These are phyloP conservation scores for Lignosus rhinocerotis DNA, from an alignment of 1,284 basidiomycete species.

Conservation along the genomic window DNA sequence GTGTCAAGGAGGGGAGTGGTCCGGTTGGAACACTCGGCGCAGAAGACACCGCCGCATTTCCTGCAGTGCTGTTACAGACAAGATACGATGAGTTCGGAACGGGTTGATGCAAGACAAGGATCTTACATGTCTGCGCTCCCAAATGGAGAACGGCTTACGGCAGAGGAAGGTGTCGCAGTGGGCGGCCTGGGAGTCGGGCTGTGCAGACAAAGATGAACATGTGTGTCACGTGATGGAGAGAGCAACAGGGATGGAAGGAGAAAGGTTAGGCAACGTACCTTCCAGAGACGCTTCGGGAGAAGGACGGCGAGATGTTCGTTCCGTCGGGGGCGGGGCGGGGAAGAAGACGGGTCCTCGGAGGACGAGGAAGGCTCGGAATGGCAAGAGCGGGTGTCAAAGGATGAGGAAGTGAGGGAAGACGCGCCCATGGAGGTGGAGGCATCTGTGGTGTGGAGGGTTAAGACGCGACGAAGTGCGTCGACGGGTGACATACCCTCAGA, in stretches of 20 bases:
- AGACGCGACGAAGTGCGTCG: conserved; percentile 6
- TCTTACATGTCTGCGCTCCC: conserved; percentile 72
- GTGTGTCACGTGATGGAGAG: conserved; percentile 26
- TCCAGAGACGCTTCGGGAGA: conserved; percentile 69
- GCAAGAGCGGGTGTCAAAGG: conserved; percentile 28
- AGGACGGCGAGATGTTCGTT: conserved; percentile 80
- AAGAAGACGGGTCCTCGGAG: conserved; percentile 4
- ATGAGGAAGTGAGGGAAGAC: conserved; percentile 25
- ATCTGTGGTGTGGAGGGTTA: conserved; percentile 17
- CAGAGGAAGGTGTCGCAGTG: conserved; percentile 74
- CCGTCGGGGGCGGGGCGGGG: conserved; percentile 16
- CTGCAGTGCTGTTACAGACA: conserved; percentile 60
- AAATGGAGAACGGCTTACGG: conserved; percentile 58
- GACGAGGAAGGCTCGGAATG: conserved; percentile 24
- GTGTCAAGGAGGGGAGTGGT: conserved; percentile 65
- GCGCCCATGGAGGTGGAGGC: conserved; percentile 20
- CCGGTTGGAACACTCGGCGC: conserved; percentile 55
- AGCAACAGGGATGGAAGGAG: too few relatives aligned
- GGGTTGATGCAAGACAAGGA: conserved; percentile 11
- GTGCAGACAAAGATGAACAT: conserved; percentile 19
- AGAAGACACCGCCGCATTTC: conserved; percentile 79
- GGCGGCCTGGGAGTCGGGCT: conserved; percentile 62
- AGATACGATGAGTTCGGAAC: conserved; percentile 28
- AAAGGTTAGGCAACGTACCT: conserved; percentile 47
- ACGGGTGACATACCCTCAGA: conserved; percentile 30